Evolutionary conservation across 805 yeast genomes (phyloP).

Genomic region (Debaryomyces hansenii): DNA sequence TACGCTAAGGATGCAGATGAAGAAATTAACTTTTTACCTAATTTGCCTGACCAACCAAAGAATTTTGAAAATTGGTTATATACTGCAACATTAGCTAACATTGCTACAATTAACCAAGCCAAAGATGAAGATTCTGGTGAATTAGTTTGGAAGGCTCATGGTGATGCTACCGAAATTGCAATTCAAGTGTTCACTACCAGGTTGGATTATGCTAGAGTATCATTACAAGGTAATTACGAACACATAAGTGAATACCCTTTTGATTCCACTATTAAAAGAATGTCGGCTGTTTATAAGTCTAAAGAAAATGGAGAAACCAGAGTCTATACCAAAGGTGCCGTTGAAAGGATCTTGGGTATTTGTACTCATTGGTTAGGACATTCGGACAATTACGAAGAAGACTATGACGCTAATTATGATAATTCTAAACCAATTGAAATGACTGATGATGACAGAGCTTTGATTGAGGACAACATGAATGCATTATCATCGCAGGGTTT

Average conservation of each 20-base stretch:
- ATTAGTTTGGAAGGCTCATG: constrained; percentile 45
- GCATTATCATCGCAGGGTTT: constrained; percentile 64
- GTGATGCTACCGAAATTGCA: constrained; percentile 90
- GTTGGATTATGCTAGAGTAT: constrained; percentile 49
- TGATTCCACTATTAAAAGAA: constrained; percentile 71
- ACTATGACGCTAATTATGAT: constrained; percentile 4
- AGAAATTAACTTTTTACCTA: constrained; percentile 38
- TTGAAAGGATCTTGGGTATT: constrained; percentile 61
- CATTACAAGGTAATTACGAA: constrained; percentile 33
- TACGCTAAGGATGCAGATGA: constrained; percentile 31
- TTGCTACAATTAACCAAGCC: constrained; percentile 37
- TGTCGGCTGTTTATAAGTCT: constrained; percentile 57
- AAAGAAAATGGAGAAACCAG: constrained; percentile 19
- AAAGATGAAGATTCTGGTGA: constrained; percentile 27
- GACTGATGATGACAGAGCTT: constrained; percentile 36
- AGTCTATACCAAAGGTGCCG: constrained; percentile 70
- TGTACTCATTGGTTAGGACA: constrained; percentile 55
- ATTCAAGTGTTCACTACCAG: constrained; percentile 75
- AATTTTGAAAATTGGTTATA: constrained; percentile 24
- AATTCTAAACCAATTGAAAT: constrained; percentile 21
- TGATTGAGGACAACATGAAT: constrained; percentile 57
- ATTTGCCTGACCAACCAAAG: constrained; percentile 19
- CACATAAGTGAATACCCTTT: constrained; percentile 70
- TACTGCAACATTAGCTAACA: constrained; percentile 40
- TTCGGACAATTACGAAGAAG: constrained; percentile 22